Conservation (phyloP, 2,329 filamentous ascomycete genomes). For the Clonostachys chloroleuca region DNA sequence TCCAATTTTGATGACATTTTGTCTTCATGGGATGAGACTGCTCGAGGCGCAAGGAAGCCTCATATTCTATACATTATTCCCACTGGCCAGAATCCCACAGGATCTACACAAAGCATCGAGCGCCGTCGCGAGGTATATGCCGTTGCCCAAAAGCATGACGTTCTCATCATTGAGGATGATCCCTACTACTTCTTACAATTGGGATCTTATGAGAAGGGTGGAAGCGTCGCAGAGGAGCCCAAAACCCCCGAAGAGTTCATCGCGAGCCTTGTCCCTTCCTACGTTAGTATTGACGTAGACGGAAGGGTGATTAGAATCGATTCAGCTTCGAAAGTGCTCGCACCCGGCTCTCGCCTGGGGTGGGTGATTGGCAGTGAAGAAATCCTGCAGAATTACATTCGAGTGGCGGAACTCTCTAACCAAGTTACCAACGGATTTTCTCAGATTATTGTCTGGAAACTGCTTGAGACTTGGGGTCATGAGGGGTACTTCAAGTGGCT, state of each 20-base stretch:
- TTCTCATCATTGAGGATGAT: constrained; percentile 81
- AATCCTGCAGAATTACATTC: constrained; percentile 69
- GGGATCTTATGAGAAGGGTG: background rate
- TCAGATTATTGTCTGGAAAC: constrained; percentile 74
- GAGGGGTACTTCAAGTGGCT: constrained; percentile 83
- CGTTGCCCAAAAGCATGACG: constrained; percentile 71
- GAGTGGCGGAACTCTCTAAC: constrained; percentile 70
- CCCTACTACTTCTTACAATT: constrained; percentile 80
- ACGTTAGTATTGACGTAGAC: constrained; percentile 70
- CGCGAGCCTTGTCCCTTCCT: constrained; percentile 46
- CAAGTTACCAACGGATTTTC: constrained; percentile 77
- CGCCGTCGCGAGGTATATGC: constrained; percentile 67
- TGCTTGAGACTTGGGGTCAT: constrained; percentile 86
- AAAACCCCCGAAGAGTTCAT: constrained; percentile 61
- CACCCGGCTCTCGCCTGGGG: constrained; percentile 70
- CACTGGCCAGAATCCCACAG: constrained; percentile 71
- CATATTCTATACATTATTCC: constrained; percentile 68
- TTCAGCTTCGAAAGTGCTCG: constrained; percentile 81
- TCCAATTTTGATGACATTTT: constrained; percentile 55
- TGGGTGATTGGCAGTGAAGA: constrained; percentile 82
- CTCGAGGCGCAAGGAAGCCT: constrained; percentile 55
- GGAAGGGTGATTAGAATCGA: constrained; percentile 81
- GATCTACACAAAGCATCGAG: constrained; percentile 60
- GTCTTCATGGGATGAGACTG: constrained; percentile 54
- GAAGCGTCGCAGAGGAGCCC: background rate